phyloP scores from a whole-genome alignment of 2,329 filamentous ascomycete genomes.

The Phyllosticta capitalensis region DNA sequence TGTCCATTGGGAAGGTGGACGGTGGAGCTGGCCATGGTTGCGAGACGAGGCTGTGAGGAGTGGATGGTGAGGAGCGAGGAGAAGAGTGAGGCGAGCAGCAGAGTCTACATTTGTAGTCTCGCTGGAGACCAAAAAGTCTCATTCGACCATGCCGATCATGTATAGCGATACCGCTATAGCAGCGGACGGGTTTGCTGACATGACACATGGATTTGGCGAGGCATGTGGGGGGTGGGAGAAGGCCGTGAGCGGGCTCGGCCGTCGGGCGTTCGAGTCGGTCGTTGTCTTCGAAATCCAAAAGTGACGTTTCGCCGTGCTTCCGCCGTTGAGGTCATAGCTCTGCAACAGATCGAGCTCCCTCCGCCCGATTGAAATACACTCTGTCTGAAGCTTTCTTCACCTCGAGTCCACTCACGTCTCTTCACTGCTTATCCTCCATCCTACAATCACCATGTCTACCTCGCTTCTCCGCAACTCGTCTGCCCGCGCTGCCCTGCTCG shows the following conservation, averaged over 20 bases:
- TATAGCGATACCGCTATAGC: neutral
- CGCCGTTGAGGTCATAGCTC: slow-evolving; percentile 7
- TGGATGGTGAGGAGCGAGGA: neutral
- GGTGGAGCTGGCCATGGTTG: slow-evolving; percentile 34
- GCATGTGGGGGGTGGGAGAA: neutral
- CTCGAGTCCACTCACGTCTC: neutral
- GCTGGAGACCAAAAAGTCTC: neutral
- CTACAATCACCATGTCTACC: slow-evolving; percentile 54
- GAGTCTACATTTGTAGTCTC: neutral
- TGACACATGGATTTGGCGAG: neutral
- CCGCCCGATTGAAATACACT: neutral
- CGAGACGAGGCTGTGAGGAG: neutral
- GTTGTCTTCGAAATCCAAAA: neutral
- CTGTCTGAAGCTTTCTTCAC: neutral
- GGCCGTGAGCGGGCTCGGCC: neutral
- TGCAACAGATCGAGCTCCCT: slow-evolving; percentile 2
- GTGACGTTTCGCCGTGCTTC: neutral
- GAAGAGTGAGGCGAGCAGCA: neutral
- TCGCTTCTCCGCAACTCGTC: slow-evolving; percentile 63
- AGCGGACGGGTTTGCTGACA: neutral
- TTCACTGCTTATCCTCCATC: neutral
- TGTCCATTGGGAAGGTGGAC: slow-evolving; percentile 82
- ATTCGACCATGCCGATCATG: neutral
- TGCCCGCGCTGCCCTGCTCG: slow-evolving; percentile 62
- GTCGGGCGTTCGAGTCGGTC: neutral